Evolutionary conservation across 352 stramenopile genomes (phyloP), one percentile per base, ranked within the genome.

Genomic region (Globisporangium okanoganense): DNA sequence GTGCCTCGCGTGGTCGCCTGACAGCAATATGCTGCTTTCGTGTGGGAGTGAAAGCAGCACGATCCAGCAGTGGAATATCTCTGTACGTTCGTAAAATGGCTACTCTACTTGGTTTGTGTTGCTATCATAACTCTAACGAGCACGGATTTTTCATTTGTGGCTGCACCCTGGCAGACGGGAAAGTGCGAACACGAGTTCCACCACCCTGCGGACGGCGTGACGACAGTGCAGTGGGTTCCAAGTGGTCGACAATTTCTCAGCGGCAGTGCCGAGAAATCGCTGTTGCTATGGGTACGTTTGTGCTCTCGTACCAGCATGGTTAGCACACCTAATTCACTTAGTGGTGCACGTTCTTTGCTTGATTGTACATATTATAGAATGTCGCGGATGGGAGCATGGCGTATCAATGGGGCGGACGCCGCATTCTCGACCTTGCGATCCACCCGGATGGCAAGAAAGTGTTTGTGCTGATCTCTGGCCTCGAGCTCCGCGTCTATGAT

Each of bases 401-500:
- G 2, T 90, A 90, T 29, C 81, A 90, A 38, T 93, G 84, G 84
- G 75, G 76, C 47, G 82, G 80, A 5, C 81, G 76, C 24, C 77
- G 78, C 25, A 64, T 87, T 9, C 58, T 93, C 20, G 79, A 91
- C 44, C 62, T 88, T 22, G 76, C 63, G 18, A 68, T 90, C n/a
- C 76, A 89, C 55, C 76, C 75, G 14, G 63, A 76, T 22, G 70
- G 82, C 5, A 77, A 67, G 47, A 73, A 76, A 20, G 63, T 86
- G 33, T 88, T 88, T 36, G 81, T 85, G 49, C 57, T 92, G 7
- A 75, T 76, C 44, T 78, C 79, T 16, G 68, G 73, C 24, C 65
- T 65, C 49, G 82, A 91, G 51, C 71, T 91, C 41, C 79, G 76
- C 20, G 67, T 79, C 25, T 91, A 90, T 61, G 79, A 90, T 54